phyloP scores from a whole-genome alignment of 2,329 filamentous ascomycete genomes.

The Blumeria graminis region DNA sequence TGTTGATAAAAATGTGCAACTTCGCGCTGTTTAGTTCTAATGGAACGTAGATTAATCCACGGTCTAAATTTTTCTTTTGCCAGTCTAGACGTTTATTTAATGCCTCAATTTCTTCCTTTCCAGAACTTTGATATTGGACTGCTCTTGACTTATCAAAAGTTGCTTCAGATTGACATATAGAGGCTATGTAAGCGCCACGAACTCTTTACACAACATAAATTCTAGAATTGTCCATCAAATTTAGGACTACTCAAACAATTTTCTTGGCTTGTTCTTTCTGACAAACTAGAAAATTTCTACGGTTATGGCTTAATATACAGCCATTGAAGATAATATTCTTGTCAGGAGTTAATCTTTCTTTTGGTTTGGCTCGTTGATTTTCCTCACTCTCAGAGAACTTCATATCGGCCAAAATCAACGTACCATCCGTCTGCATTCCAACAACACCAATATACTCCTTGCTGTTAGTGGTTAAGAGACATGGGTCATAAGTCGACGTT shows the following conservation, averaged over 20 bases:
- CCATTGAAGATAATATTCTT: slow-evolving; percentile 1
- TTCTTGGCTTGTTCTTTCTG: slow-evolving; percentile 3
- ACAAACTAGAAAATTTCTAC: background rate
- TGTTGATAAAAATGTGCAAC: background rate
- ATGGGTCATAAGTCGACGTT: background rate
- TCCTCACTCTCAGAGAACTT: background rate
- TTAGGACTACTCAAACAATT: too few species aligned
- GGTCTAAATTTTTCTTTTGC: background rate
- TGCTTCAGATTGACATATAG: too few species aligned
- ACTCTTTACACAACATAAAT: too few species aligned
- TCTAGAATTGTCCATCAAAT: too few species aligned
- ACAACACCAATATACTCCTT: background rate
- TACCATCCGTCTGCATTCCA: background rate
- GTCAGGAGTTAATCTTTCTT: background rate
- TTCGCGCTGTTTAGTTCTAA: background rate
- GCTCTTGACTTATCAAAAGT: too few species aligned
- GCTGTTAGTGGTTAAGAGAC: background rate
- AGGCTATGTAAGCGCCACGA: too few species aligned
- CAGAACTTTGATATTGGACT: too few species aligned
- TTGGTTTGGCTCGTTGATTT: background rate
- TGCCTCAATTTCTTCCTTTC: too few species aligned
- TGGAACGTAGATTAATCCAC: background rate
- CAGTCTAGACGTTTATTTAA: background rate
- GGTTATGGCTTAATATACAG: background rate
- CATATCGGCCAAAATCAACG: background rate